These are phyloP conservation scores for Neurospora tetrasperma DNA, from an alignment of 495 filamentous ascomycete genomes.

Conservation along the genomic window DNA sequence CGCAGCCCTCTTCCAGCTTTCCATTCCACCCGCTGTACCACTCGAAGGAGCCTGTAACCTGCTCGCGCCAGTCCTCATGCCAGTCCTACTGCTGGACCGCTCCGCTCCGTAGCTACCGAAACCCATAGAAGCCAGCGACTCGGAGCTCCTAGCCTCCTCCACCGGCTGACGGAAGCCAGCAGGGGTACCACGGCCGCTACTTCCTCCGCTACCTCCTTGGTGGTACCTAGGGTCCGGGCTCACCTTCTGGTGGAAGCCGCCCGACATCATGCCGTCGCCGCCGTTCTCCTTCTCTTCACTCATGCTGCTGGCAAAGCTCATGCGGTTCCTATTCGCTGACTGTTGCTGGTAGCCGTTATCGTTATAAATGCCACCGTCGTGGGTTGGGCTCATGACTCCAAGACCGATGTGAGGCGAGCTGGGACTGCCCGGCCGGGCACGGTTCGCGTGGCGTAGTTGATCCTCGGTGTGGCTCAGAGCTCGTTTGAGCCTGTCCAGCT, in stretches of 20 bases:
- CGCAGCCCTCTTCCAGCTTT: constrained; percentile 97
- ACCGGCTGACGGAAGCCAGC: constrained; percentile 29
- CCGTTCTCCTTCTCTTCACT: constrained; percentile 80
- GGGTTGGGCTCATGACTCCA: constrained; percentile 33
- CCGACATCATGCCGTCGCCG: constrained; percentile 20
- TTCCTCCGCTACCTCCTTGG: constrained; percentile 29
- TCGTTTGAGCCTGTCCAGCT: constrained; percentile 88
- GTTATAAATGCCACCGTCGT: constrained; percentile 44
- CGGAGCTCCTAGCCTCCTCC: background rate
- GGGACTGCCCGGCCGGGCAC: constrained; percentile 34
- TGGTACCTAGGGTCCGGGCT: constrained; percentile 41
- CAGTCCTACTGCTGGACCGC: constrained; percentile 26
- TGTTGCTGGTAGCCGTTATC: constrained; percentile 34
- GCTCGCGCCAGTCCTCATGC: constrained; percentile 34
- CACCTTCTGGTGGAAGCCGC: constrained; percentile 40
- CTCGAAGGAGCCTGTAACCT: constrained; percentile 12
- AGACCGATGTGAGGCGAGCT: constrained; percentile 19
- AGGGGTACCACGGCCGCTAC: constrained; percentile 49
- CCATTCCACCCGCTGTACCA: constrained; percentile 40
- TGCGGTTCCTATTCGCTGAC: constrained; percentile 31
- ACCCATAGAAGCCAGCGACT: constrained; percentile 11
- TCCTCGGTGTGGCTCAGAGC: constrained; percentile 45
- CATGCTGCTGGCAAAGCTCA: constrained; percentile 62
- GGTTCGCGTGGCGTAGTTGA: constrained; percentile 18
- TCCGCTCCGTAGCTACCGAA: constrained; percentile 18